Conservation (phyloP, 192 early-diverging fungal genomes). For the Phlyctochytrium planicorne region DNA sequence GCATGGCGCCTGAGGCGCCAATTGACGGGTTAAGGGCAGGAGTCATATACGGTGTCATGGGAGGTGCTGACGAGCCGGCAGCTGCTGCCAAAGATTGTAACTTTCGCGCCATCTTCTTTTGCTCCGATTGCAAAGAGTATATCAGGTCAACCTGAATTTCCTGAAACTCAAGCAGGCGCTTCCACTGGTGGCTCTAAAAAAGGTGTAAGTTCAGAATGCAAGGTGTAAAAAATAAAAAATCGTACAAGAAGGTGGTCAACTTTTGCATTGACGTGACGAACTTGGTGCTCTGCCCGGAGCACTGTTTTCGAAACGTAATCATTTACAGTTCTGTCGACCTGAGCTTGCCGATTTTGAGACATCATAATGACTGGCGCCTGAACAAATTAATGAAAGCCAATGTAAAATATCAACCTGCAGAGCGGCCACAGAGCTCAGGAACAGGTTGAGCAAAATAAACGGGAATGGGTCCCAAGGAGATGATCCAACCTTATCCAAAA, state of each 20-base stretch:
- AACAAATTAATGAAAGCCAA: no score
- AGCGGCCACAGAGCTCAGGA: slow-evolving; percentile 41
- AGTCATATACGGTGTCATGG: background rate
- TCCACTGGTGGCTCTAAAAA: slow-evolving; percentile 39
- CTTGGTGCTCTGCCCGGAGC: slow-evolving; percentile 42
- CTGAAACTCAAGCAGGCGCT: slow-evolving; percentile 46
- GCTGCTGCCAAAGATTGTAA: background rate
- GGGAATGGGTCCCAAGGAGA: slow-evolving; percentile 42
- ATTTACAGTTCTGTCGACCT: slow-evolving; percentile 33
- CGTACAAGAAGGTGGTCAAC: slow-evolving; percentile 40
- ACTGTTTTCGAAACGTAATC: slow-evolving; percentile 37
- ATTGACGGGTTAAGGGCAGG: background rate
- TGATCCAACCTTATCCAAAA: background rate
- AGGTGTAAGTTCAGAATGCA: background rate
- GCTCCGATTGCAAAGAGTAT: slow-evolving; percentile 18
- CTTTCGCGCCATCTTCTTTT: no score
- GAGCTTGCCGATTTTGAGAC: slow-evolving; percentile 48
- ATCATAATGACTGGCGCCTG: slow-evolving; percentile 55
- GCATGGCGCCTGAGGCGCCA: background rate
- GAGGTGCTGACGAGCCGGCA: background rate
- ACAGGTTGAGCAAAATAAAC: slow-evolving; percentile 47
- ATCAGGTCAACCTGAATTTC: slow-evolving; percentile 41
- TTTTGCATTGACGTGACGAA: slow-evolving; percentile 46
- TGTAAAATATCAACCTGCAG: no score
- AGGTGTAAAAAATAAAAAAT: slow-evolving; percentile 1